phyloP scores from a whole-genome alignment of 768 basidiomycete genomes.

The Lyophyllum semitale region DNA sequence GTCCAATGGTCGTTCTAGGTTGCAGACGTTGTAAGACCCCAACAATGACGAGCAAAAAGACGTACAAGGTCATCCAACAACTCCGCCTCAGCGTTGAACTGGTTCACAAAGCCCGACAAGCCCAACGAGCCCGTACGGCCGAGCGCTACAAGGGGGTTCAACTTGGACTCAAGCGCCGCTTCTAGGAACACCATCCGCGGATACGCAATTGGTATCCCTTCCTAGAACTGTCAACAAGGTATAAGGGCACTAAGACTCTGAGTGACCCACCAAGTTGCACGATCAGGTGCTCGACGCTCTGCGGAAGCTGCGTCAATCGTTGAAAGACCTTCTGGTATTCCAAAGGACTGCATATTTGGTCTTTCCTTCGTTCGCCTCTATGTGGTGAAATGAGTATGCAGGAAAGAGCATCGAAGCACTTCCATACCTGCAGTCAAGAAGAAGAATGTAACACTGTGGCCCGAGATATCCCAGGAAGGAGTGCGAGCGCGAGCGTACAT shows the following conservation, averaged over 20 bases:
- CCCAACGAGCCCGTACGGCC: conserved; percentile 69
- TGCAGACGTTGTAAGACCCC: not conserved
- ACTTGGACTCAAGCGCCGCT: conserved; percentile 71
- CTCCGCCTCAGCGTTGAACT: conserved; percentile 92
- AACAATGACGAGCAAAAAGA: conserved; percentile 1
- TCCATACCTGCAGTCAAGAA: conserved; percentile 77
- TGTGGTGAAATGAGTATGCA: not conserved
- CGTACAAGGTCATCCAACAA: conserved; percentile 87
- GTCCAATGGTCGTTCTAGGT: conserved; percentile 91
- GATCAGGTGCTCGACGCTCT: conserved; percentile 76
- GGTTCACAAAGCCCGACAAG: conserved; percentile 80
- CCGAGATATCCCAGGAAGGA: conserved; percentile 82
- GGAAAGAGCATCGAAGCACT: not conserved
- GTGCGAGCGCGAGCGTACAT: conserved; percentile 78
- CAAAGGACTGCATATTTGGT: conserved; percentile 73
- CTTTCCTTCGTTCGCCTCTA: conserved; percentile 84
- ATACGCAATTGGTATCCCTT: conserved; percentile 85
- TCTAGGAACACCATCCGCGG: conserved; percentile 93
- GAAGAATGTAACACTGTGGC: conserved; percentile 70
- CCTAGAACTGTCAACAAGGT: not conserved
- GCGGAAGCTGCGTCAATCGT: conserved; percentile 60
- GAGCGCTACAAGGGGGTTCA: conserved; percentile 82
- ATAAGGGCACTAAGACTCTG: not conserved
- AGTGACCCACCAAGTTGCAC: conserved; percentile 68
- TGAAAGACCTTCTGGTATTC: conserved; percentile 78